Conservation (phyloP, 2,329 filamentous ascomycete genomes). For the Chaetomiaceae sp. region DNA sequence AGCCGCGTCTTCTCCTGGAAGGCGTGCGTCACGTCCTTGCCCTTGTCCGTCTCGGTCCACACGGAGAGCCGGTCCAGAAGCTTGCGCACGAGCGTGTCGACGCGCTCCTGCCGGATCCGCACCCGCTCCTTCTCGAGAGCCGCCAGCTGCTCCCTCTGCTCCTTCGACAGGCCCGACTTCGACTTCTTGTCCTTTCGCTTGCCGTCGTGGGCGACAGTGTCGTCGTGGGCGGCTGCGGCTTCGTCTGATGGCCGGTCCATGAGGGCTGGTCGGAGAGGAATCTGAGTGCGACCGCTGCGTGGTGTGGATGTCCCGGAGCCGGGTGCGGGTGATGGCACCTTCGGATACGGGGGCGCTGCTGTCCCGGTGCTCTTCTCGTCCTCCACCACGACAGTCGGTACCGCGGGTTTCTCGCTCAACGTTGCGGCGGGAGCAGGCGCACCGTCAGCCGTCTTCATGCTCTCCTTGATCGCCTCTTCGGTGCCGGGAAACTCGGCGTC, state of each 20-base stretch:
- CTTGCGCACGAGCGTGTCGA: slow-evolving; percentile 77
- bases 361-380: slow-evolving; percentile 26
- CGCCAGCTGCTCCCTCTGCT: slow-evolving; percentile 85
- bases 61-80: slow-evolving; percentile 83
- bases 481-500: slow-evolving; percentile 51
- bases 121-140: slow-evolving; percentile 84
- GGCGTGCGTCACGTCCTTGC: slow-evolving; percentile 71
- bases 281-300: slow-evolving; percentile 36
- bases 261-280: slow-evolving; percentile 77
- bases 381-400: slow-evolving; percentile 37
- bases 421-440: slow-evolving; percentile 25
- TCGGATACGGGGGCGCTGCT: slow-evolving; percentile 12
- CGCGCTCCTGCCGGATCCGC: slow-evolving; percentile 75
- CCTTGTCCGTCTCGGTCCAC: slow-evolving; percentile 96
- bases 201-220: slow-evolving; percentile 57
- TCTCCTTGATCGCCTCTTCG: slow-evolving; percentile 51
- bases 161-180: slow-evolving; percentile 78
- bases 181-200: slow-evolving; percentile 63
- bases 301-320: slow-evolving; percentile 36
- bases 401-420: slow-evolving; percentile 25
- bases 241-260: slow-evolving; percentile 80
- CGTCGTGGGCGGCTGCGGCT: slow-evolving; percentile 60
- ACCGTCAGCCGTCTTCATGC: slow-evolving; percentile 38
- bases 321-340: slow-evolving; percentile 32
- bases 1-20: slow-evolving; percentile 93